These are phyloP conservation scores for Raddia guianensis DNA, from an alignment of 176 grass and related monocot species.

Conservation along the genomic window DNA sequence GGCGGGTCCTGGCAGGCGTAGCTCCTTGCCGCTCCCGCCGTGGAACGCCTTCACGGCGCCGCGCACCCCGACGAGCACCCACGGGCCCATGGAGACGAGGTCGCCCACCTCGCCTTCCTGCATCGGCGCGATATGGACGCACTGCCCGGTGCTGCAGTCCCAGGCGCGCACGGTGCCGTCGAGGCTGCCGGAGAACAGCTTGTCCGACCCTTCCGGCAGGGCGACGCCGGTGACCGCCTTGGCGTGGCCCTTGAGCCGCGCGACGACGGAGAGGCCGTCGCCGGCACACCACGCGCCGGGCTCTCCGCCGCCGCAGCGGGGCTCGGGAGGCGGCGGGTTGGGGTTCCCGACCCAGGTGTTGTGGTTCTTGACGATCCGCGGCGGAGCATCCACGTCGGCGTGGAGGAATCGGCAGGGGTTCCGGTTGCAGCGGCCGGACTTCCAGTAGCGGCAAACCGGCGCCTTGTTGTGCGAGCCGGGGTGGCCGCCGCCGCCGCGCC, in stretches of 20 bases:
- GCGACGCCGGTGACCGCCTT: slow-evolving; percentile 28
- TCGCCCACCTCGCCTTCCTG: not conserved
- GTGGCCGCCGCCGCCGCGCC: not conserved
- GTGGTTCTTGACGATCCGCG: not conserved
- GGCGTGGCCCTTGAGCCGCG: slow-evolving; percentile 4
- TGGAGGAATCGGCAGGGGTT: slow-evolving; percentile 33
- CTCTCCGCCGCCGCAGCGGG: not conserved
- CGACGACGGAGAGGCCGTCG: slow-evolving; percentile 1
- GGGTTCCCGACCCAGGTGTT: not conserved
- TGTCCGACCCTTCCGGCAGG: not conserved
- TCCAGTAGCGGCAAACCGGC: slow-evolving; percentile 28
- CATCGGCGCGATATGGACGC: not conserved
- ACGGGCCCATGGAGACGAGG: slow-evolving; percentile 16
- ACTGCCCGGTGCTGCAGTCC: slow-evolving; percentile 29
- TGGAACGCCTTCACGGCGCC: slow-evolving; percentile 20
- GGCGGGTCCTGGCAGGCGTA: not conserved
- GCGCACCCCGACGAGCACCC: not conserved
- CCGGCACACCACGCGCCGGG: not conserved
- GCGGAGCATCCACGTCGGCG: not conserved
- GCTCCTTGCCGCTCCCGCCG: not conserved
- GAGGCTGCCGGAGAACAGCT: slow-evolving; percentile 29
- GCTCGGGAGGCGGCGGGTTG: not conserved
- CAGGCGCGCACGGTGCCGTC: slow-evolving; percentile 34
- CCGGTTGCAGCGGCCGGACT: slow-evolving; percentile 1
- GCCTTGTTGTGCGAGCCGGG: not conserved